Base-by-base conservation (phyloP, 768 basidiomycete species). In the Trametes gibbosa region DNA sequence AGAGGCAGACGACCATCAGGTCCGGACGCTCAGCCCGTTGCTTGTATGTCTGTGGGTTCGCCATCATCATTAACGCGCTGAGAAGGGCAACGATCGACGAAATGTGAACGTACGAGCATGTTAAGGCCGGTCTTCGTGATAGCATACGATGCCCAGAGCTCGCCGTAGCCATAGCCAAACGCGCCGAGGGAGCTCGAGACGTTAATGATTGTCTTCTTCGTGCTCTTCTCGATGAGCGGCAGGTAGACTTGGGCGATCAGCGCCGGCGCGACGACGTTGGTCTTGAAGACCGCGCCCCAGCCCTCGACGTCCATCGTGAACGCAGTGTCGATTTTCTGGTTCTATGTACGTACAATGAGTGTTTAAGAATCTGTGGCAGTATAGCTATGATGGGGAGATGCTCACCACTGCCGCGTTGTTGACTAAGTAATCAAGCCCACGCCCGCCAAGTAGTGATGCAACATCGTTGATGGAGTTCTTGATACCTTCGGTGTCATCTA, bases 381-480 rank as follows among this genome's bases (percentile, higher is more conserved):
- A 10, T 32, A 4, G 29, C 4, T 10, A 10, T 4, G 10, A 32
- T 10, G 29, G 10, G 29, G 29, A 10, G 4, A 32, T 32, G 29
- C 29, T 32, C 29, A 75, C 75, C 14, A 74, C 60, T 0, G 67
- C 75, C 3, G 75, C 74, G 37, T 75, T 76, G 63, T 76, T 78
- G 53, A 76, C 60, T n/a, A 78, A 65, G 43, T 75, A 77, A 61
- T 78, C 74, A 4, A 77, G 62, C 9, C 76, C 74, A 0, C 48
- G 35, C 32, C 61, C 63, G 2, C 61, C 68, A 9, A 77, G 61
- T 21, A 74, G 49, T 40, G 53, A 62, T 32, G 59, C 66, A 10
- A 70, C 68, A 4, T 61, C 49, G 24, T 62, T 50, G 6, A 62
- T 65, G 10, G 73, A 70, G 0, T 42, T 59, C 13, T 65, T 56